Conservation (phyloP, 1,284 basidiomycete species). For the Rugiboletus extremiorientalis region DNA sequence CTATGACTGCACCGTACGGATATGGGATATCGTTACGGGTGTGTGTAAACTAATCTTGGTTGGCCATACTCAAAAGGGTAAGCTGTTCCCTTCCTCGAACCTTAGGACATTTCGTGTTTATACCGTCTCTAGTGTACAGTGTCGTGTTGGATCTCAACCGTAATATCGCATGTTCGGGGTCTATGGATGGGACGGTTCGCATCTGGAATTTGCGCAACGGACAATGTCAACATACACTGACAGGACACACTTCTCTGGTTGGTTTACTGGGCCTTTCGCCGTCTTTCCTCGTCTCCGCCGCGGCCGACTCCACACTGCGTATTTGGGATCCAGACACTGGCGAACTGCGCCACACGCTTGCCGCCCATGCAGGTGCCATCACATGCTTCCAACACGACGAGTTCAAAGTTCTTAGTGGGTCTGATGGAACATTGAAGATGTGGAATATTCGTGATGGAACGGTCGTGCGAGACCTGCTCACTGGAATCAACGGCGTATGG, state of each 20-base stretch:
- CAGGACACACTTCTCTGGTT: constrained; percentile 87
- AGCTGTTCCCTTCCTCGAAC: constrained; percentile 12
- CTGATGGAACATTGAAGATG: constrained; percentile 95
- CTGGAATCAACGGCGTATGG: constrained; percentile 91
- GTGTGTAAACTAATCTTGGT: constrained; percentile 76
- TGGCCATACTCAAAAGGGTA: constrained; percentile 92
- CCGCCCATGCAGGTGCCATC: constrained; percentile 90
- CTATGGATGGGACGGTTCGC: constrained; percentile 94
- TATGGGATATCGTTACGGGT: constrained; percentile 94
- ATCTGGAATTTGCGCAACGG: constrained; percentile 89
- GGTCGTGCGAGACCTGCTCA: constrained; percentile 82
- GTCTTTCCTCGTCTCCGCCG: constrained; percentile 88
- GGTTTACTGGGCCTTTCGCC: constrained; percentile 86
- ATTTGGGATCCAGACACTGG: constrained; percentile 90
- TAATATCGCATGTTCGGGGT: constrained; percentile 89
- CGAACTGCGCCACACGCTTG: constrained; percentile 75
- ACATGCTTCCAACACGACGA: constrained; percentile 98
- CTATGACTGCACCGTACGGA: constrained; percentile 90
- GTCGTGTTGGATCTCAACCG: constrained; percentile 85
- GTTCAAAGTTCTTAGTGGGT: constrained; percentile 91
- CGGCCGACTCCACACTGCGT: constrained; percentile 89
- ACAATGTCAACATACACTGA: constrained; percentile 74
- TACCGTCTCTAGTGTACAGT: constrained; percentile 69
- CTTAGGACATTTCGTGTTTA: constrained; percentile 1
- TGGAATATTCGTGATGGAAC: constrained; percentile 90